Percentiles rank a stretch among this genome's conserved stretches.
Evolutionary conservation across 1,284 basidiomycete species (phyloP).

Genomic region (Tremellales sp.): DNA sequence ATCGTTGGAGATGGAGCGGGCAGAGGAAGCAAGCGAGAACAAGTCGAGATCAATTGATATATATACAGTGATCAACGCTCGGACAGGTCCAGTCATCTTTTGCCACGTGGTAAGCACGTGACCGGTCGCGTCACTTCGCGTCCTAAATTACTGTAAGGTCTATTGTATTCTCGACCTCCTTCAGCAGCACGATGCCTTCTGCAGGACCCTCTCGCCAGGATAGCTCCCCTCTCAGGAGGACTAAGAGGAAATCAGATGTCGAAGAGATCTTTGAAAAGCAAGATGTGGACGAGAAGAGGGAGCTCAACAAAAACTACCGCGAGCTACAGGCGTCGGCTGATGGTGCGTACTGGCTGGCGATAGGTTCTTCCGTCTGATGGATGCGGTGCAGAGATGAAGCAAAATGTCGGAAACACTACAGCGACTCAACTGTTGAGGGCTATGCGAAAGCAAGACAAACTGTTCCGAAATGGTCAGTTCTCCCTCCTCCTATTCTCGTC

Average conservation of each 20-base stretch:
- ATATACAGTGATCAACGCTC: no score
- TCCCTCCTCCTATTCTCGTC: neutral
- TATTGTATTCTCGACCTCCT: no score
- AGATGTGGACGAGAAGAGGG: slow-evolving; percentile 23
- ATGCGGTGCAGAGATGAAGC: slow-evolving; percentile 24
- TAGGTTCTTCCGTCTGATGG: neutral
- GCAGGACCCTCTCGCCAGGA: no score
- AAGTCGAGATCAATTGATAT: no score
- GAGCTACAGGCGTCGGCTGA: slow-evolving; percentile 31
- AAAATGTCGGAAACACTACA: slow-evolving; percentile 29
- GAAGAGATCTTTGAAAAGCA: slow-evolving; percentile 30
- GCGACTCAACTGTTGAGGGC: slow-evolving; percentile 18
- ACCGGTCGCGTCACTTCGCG: no score
- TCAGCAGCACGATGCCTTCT: no score
- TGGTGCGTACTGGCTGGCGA: slow-evolving; percentile 17
- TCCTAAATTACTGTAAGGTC: no score
- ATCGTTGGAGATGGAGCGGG: neutral
- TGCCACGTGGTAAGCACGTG: no score
- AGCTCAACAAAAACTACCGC: slow-evolving; percentile 21
- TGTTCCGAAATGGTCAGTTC: slow-evolving; percentile 27
- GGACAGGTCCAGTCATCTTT: no score
- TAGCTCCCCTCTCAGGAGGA: no score
- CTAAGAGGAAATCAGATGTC: slow-evolving; percentile 6
- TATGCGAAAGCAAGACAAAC: slow-evolving; percentile 16
- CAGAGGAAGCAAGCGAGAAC: slow-evolving; percentile 2